Conservation (phyloP, 169 alveolate genomes). For the Plasmodium yoelii region DNA sequence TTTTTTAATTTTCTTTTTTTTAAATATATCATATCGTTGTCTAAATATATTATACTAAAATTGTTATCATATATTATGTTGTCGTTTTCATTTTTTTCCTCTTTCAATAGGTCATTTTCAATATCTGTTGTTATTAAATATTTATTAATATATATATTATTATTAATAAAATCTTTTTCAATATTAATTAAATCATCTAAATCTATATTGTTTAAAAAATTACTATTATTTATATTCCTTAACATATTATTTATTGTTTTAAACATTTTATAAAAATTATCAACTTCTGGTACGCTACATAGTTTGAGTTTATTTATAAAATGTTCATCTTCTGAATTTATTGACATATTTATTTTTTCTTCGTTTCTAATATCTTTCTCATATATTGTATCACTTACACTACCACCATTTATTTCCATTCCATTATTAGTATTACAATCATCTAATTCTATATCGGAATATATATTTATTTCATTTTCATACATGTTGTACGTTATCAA, state of each 20-base stretch:
- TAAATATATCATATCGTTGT: constrained; percentile 50
- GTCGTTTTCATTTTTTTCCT: neutral
- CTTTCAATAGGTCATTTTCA: constrained; percentile 3
- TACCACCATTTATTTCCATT: neutral
- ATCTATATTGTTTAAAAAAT: constrained; percentile 31
- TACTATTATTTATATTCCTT: constrained; percentile 25
- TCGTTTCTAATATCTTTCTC: neutral
- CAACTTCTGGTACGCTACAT: neutral
- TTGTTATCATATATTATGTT: constrained; percentile 44
- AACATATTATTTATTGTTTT: constrained; percentile 38
- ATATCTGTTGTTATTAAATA: constrained; percentile 19
- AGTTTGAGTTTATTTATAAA: neutral
- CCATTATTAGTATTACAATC: neutral
- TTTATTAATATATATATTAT: constrained; percentile 49
- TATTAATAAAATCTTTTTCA: constrained; percentile 52
- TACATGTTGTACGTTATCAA: neutral
- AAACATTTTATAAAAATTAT: constrained; percentile 21
- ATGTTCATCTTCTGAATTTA: neutral
- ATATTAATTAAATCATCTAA: constrained; percentile 31
- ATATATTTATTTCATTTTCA: no score
- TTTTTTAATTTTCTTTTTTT: constrained; percentile 42
- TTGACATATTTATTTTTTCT: constrained; percentile 4
- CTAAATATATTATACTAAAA: constrained; percentile 60
- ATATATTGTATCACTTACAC: no score
- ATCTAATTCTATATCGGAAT: no score